Evolutionary conservation across 257 asterid genomes (phyloP).

Genomic region (Capsicum baccatum): DNA sequence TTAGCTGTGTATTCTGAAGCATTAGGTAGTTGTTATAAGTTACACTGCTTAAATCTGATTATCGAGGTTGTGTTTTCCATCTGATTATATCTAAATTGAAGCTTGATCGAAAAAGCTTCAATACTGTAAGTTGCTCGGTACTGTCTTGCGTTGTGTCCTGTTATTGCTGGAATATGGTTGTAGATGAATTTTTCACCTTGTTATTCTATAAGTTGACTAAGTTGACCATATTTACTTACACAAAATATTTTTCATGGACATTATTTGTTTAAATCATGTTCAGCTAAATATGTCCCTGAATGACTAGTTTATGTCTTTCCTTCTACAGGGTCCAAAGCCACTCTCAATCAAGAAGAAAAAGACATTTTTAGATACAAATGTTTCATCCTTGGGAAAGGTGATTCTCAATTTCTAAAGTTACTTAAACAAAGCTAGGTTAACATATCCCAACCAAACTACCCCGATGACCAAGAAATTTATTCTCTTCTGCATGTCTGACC

Average conservation of each 20-base stretch:
- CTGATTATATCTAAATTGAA: no score
- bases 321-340: conserved; percentile 83
- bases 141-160: no score
- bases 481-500: neutral
- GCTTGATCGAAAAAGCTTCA: no score
- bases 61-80: no score
- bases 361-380: conserved; percentile 37
- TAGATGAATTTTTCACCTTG: neutral
- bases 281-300: neutral
- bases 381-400: conserved; percentile 29
- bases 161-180: neutral
- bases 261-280: neutral
- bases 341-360: conserved; percentile 80
- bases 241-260: neutral
- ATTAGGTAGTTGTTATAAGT: no score
- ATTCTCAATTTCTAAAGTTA: neutral
- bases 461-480: no score
- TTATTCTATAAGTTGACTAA: neutral
- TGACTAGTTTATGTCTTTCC: conserved; percentile 2
- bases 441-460: no score
- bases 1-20: no score
- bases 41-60: no score
- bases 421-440: neutral
- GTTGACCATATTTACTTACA: neutral
- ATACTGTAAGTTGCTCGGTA: no score